Evolutionary conservation across 169 alveolate genomes (phyloP).

Genomic region (Plasmodium gaboni): DNA sequence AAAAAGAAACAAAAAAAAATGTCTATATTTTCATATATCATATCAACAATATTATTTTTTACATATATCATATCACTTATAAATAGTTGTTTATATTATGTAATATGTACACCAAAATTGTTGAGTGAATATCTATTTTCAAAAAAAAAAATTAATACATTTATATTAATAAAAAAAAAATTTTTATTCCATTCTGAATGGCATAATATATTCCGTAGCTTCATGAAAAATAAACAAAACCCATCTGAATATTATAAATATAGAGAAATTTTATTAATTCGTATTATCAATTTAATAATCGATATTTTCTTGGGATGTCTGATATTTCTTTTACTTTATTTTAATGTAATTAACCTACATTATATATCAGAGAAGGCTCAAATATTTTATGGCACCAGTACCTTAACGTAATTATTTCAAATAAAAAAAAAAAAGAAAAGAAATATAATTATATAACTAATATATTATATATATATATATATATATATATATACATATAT

Average conservation of each 20-base stretch:
- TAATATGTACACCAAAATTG: constrained; percentile 1
- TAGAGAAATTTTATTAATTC: constrained; percentile 47
- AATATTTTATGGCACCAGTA: constrained; percentile 23
- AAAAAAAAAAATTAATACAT: constrained; percentile 8
- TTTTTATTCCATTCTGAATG: constrained; percentile 32
- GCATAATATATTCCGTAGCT: constrained; percentile 19
- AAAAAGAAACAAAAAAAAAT: not conserved
- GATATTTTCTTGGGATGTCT: constrained; percentile 18
- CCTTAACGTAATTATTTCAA: constrained; percentile 29
- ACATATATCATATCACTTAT: constrained; percentile 43
- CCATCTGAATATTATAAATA: constrained; percentile 13
- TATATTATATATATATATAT: not conserved
- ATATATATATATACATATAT: not conserved
- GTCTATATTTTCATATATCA: not conserved
- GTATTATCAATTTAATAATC: constrained; percentile 12
- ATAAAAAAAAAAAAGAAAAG: too few species aligned
- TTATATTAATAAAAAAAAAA: constrained; percentile 22
- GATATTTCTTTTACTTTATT: constrained; percentile 5
- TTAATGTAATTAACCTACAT: constrained; percentile 10
- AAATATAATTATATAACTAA: too few species aligned
- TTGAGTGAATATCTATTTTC: constrained; percentile 1
- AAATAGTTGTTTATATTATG: constrained; percentile 13
- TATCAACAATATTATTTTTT: not conserved
- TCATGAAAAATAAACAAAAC: constrained; percentile 24
- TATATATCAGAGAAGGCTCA: constrained; percentile 7